Percentiles rank a stretch among this genome's conserved stretches.
phyloP scores from a whole-genome alignment of 2,329 filamentous ascomycete species.

The Chaetomiaceae sp. region DNA sequence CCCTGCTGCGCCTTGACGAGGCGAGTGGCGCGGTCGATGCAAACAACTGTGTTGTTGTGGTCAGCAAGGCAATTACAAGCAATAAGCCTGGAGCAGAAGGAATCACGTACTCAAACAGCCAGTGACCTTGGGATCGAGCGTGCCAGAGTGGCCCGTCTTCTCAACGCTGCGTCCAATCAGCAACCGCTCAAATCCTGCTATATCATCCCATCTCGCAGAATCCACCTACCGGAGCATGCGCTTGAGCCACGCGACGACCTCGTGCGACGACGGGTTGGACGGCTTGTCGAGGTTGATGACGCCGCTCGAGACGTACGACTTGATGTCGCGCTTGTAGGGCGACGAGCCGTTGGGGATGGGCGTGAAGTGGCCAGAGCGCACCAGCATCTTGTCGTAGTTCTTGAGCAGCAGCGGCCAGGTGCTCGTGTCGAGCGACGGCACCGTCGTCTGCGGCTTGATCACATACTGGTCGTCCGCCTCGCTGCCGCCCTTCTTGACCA shows the following conservation, averaged over 20 bases:
- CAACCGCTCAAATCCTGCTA: neutral
- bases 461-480: conserved; percentile 62
- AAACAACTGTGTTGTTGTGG: conserved; percentile 25
- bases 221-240: conserved; percentile 73
- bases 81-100: neutral
- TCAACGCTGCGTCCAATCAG: conserved; percentile 55
- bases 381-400: conserved; percentile 89
- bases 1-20: conserved; percentile 98
- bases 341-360: conserved; percentile 91
- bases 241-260: conserved; percentile 99
- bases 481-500: conserved; percentile 7
- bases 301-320: conserved; percentile 93
- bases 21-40: conserved; percentile 89
- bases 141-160: conserved; percentile 97
- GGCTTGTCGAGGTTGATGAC: conserved; percentile 99
- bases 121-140: conserved; percentile 93
- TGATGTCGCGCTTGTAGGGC: conserved; percentile 88
- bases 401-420: conserved; percentile 90
- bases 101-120: conserved; percentile 33
- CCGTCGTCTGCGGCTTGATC: conserved; percentile 86
- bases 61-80: conserved; percentile 4
- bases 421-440: conserved; percentile 75
- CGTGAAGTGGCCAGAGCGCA: conserved; percentile 93
- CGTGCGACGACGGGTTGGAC: conserved; percentile 94
- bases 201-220: neutral